A percentile compares a stretch with the other conserved stretches of the same genome.
phyloP scores from a whole-genome alignment of 257 asterid genomes.

The Fraxinus anomala region DNA sequence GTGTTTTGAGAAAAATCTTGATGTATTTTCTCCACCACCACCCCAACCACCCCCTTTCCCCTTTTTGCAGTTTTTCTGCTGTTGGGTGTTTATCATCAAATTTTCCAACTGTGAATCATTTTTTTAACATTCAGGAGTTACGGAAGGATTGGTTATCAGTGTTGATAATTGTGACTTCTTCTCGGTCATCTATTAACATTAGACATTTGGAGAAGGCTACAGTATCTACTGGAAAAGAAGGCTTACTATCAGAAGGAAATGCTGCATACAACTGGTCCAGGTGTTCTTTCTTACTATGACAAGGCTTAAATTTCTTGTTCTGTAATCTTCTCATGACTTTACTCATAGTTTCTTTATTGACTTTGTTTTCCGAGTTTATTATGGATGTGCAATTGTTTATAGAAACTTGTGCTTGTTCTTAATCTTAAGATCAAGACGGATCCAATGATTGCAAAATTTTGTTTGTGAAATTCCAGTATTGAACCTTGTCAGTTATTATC shows the following conservation, averaged over 20 bases:
- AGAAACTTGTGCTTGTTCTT: neutral
- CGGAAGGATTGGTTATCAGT: slow-evolving; percentile 93
- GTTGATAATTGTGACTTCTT: slow-evolving; percentile 96
- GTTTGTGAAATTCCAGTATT: neutral
- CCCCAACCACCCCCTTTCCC: slow-evolving; percentile 12
- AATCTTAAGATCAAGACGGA: neutral
- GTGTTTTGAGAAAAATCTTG: slow-evolving; percentile 5
- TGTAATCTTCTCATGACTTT: neutral
- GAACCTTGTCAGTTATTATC: neutral
- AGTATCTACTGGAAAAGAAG: slow-evolving; percentile 99
- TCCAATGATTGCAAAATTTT: neutral
- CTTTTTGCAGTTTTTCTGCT: slow-evolving; percentile 19
- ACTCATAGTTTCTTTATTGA: neutral
- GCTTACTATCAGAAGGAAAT: slow-evolving; percentile 93
- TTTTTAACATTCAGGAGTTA: slow-evolving; percentile 60
- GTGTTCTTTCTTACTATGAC: slow-evolving; percentile 39
- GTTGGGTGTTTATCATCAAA: neutral
- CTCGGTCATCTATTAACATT: slow-evolving; percentile 91
- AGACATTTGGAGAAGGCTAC: slow-evolving; percentile 98
- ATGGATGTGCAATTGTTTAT: neutral
- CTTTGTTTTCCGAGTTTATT: neutral
- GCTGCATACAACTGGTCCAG: slow-evolving; percentile 98
- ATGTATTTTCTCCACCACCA: neutral
- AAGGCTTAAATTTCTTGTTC: slow-evolving; percentile 16
- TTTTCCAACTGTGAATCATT: slow-evolving; percentile 5